Conservation (phyloP, 441 rosid genomes). For the Rhodomyrtus psidioides region DNA sequence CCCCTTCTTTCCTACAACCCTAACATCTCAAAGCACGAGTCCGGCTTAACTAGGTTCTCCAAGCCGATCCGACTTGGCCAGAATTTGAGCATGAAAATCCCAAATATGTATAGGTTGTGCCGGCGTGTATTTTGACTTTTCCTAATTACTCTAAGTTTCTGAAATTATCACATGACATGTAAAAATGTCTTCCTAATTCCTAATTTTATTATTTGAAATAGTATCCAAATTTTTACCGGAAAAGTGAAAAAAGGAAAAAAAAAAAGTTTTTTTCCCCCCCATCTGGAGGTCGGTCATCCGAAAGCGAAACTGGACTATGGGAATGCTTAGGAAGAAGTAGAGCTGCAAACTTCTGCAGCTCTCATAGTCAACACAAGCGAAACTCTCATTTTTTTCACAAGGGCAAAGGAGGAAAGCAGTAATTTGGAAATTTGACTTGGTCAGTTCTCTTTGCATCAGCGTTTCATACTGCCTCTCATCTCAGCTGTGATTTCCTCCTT, state of each 20-base stretch:
- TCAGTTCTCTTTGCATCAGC: not conserved
- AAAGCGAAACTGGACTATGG: not conserved
- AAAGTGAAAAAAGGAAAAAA: too few relatives aligned
- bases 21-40: not conserved
- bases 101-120: not conserved
- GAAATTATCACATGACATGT: not conserved
- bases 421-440: not conserved
- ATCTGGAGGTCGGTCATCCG: not conserved
- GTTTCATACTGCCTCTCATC: not conserved
- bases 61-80: not conserved
- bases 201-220: not conserved
- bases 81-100: not conserved
- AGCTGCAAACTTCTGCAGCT: not conserved
- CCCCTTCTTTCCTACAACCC: not conserved
- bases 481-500: not conserved
- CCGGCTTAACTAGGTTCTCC: not conserved
- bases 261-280: too few relatives aligned
- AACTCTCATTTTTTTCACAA: not conserved
- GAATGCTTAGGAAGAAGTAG: not conserved
- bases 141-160: not conserved
- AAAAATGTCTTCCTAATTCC: not conserved
- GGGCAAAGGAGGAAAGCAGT: not conserved
- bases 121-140: not conserved
- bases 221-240: not conserved
- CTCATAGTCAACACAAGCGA: not conserved